Conservation (phyloP, 148 eudicot species). For the Silene conica region DNA sequence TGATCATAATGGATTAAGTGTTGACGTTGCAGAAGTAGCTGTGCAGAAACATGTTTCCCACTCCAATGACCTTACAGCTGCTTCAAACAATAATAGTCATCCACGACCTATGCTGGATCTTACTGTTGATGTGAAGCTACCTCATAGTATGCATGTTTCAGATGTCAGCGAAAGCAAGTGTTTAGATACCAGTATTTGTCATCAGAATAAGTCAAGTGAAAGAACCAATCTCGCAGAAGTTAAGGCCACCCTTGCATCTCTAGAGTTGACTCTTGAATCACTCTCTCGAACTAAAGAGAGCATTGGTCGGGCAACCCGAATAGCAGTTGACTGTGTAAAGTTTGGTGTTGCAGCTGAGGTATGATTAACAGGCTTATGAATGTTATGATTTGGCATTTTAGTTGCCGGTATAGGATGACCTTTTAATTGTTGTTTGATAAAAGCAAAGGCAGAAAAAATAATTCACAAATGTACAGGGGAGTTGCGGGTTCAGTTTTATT, state of each 20-base stretch:
- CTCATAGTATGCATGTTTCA: constrained; percentile 30
- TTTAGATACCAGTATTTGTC: constrained; percentile 17
- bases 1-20: constrained; percentile 23
- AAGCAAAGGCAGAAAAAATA: too few relatives aligned
- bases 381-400: background rate
- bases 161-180: constrained; percentile 24
- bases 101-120: constrained; percentile 34
- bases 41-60: constrained; percentile 34
- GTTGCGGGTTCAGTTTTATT: too few relatives aligned
- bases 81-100: constrained; percentile 28
- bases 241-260: constrained; percentile 57
- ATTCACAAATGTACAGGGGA: too few relatives aligned
- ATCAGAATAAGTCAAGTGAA: constrained; percentile 37
- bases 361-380: constrained; percentile 15
- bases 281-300: constrained; percentile 86
- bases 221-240: constrained; percentile 58
- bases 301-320: constrained; percentile 83
- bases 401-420: background rate
- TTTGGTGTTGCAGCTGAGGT: constrained; percentile 79
- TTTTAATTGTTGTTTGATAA: too few relatives aligned
- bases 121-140: constrained; percentile 40
- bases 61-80: constrained; percentile 27
- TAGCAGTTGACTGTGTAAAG: constrained; percentile 90
- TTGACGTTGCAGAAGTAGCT: constrained; percentile 35
- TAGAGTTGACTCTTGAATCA: constrained; percentile 56